A percentile compares a stretch with the other conserved stretches of the same genome.
phyloP scores from a whole-genome alignment of 1,284 basidiomycete species.

The Golubevia pallescens region DNA sequence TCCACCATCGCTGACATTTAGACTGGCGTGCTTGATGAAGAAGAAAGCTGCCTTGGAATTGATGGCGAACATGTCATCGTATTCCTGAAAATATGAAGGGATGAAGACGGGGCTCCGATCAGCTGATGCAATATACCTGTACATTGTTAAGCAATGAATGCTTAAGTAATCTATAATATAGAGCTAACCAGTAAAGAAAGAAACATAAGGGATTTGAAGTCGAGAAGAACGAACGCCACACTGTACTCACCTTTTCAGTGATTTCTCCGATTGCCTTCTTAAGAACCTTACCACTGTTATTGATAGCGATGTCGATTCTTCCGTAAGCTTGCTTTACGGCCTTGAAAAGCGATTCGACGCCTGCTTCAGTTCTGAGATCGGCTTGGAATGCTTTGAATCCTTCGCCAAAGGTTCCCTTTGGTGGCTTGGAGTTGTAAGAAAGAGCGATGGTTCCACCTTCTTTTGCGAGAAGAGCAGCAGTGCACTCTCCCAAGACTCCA shows the following conservation, averaged over 20 bases:
- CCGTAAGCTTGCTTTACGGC: conserved; percentile 5
- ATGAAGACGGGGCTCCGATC: too few species aligned
- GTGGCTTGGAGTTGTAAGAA: conserved; percentile 3
- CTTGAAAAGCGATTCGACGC: conserved; percentile 7
- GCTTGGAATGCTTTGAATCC: conserved; percentile 7
- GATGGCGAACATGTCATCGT: conserved; percentile 11
- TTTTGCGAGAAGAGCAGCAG: conserved; percentile 6
- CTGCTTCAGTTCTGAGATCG: conserved; percentile 10
- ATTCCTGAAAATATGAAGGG: too few species aligned
- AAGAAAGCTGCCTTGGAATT: conserved; percentile 14
- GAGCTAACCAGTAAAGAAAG: too few species aligned
- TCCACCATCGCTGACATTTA: conserved; percentile 5
- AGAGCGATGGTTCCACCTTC: conserved; percentile 6
- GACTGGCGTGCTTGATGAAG: conserved; percentile 10
- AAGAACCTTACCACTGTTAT: conserved; percentile 11
- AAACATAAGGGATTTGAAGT: too few species aligned
- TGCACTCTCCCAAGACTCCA: conserved; percentile 2
- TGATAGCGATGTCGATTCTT: conserved; percentile 12
- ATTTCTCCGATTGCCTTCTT: conserved; percentile 12
- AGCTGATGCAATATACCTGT: too few species aligned
- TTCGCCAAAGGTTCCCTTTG: conserved; percentile 1
- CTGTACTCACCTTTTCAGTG: too few species aligned
- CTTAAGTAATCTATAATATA: too few species aligned
- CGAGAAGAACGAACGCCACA: too few species aligned
- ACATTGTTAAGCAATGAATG: too few species aligned